A percentile compares a stretch with the other conserved stretches of the same genome.
phyloP scores from a whole-genome alignment of 768 basidiomycete genomes.

The Trametes elegans region DNA sequence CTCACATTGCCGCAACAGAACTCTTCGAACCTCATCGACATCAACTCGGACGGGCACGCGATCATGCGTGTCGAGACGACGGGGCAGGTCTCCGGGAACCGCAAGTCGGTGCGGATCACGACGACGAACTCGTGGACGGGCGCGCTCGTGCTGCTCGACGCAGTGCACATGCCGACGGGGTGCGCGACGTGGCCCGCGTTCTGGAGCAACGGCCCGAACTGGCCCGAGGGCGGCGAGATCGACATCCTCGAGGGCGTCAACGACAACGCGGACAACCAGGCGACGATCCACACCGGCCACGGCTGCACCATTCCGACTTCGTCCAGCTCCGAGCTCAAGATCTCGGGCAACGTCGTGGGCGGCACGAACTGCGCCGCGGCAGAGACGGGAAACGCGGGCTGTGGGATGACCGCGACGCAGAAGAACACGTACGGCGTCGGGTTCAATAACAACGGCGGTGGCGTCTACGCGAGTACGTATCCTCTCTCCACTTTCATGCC shows the following conservation, averaged over 20 bases:
- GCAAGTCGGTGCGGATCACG: slow-evolving; percentile 79
- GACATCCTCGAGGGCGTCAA: slow-evolving; percentile 88
- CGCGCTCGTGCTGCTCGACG: slow-evolving; percentile 77
- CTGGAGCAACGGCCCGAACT: slow-evolving; percentile 36
- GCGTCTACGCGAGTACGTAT: slow-evolving; percentile 89
- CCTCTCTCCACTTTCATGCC: too few species aligned
- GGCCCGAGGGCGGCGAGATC: slow-evolving; percentile 67
- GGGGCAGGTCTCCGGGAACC: slow-evolving; percentile 55
- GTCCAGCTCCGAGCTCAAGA: slow-evolving; percentile 46
- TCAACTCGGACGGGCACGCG: slow-evolving; percentile 72
- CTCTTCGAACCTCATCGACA: slow-evolving; percentile 55
- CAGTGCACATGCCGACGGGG: slow-evolving; percentile 86
- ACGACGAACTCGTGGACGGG: slow-evolving; percentile 58
- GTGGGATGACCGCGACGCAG: slow-evolving; percentile 66
- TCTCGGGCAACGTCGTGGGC: slow-evolving; percentile 62
- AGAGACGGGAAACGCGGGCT: slow-evolving; percentile 73
- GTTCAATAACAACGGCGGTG: slow-evolving; percentile 82
- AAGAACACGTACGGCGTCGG: slow-evolving; percentile 69
- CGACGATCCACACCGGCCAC: slow-evolving; percentile 73
- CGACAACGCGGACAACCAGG: slow-evolving; percentile 77
- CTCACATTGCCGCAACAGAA: slow-evolving; percentile 34
- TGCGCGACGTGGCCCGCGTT: slow-evolving; percentile 81
- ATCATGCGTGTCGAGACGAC: slow-evolving; percentile 92
- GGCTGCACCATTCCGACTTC: slow-evolving; percentile 67
- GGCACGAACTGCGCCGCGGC: slow-evolving; percentile 73